Evolutionary conservation across 1,284 basidiomycete genomes (phyloP).

Genomic region (Cutaneotrichosporon dermatis): DNA sequence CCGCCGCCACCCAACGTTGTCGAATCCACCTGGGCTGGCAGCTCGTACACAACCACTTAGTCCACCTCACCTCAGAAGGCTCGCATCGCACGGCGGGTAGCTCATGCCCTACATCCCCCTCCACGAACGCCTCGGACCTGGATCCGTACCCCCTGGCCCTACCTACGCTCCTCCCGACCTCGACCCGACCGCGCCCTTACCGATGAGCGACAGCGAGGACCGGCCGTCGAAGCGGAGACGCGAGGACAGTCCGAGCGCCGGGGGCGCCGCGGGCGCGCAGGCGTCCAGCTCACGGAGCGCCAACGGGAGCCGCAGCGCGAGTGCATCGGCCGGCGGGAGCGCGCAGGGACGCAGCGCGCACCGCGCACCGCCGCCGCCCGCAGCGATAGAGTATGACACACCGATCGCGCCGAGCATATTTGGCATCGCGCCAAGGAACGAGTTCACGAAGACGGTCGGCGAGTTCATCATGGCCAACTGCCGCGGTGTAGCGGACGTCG

Average conservation of each 20-base stretch:
- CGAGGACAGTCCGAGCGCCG: constrained; percentile 7
- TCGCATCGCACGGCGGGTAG: not conserved
- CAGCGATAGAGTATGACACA: not conserved
- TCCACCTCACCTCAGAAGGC: no score
- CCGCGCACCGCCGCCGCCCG: not conserved
- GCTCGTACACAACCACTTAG: not conserved
- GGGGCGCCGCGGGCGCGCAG: not conserved
- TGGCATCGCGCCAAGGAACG: constrained; percentile 86
- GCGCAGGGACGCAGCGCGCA: not conserved
- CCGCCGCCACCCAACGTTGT: constrained; percentile 2
- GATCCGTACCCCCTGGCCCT: constrained; percentile 14
- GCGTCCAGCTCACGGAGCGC: not conserved
- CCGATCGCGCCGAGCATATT: constrained; percentile 76
- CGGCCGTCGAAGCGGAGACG: constrained; percentile 26
- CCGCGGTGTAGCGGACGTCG: constrained; percentile 49
- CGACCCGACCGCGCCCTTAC: constrained; percentile 16
- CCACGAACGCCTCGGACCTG: constrained; percentile 30
- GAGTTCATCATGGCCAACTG: constrained; percentile 66
- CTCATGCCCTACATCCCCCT: constrained; percentile 31
- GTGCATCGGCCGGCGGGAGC: not conserved
- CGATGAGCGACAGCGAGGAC: constrained; percentile 16
- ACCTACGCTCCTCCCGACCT: constrained; percentile 39
- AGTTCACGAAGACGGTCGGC: constrained; percentile 85
- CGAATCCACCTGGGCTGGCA: not conserved
- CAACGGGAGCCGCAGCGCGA: not conserved